A percentile compares a stretch with the other conserved stretches of the same genome.
Conservation (phyloP, 129 eudicot genomes). For the Flaveria robusta region DNA sequence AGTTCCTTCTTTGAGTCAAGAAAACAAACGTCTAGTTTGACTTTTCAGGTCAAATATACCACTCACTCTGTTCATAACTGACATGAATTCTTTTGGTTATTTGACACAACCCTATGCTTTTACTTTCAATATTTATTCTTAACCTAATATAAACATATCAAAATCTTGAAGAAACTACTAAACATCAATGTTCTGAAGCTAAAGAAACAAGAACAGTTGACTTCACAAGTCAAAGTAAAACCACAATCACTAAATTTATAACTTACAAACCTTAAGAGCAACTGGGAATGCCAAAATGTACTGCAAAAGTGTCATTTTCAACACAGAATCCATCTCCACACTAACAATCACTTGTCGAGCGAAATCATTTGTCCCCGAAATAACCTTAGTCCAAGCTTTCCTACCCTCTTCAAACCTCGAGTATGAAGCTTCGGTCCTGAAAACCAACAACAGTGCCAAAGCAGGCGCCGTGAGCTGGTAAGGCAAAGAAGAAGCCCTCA, state of each 20-base stretch:
- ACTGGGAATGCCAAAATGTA: constrained; percentile 87
- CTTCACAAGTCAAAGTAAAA: constrained; percentile 16
- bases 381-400: constrained; percentile 87
- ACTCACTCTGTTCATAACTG: neutral
- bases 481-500: constrained; percentile 92
- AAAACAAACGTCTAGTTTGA: constrained; percentile 6
- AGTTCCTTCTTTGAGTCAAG: neutral
- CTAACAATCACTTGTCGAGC: constrained; percentile 83
- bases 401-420: constrained; percentile 95
- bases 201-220: neutral
- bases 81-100: neutral
- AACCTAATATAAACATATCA: neutral
- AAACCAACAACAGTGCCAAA: constrained; percentile 90
- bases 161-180: neutral
- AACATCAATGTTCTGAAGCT: neutral
- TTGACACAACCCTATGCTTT: neutral
- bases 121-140: neutral
- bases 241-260: neutral
- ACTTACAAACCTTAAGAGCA: constrained; percentile 77
- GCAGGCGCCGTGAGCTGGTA: constrained; percentile 97
- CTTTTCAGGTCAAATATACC: neutral
- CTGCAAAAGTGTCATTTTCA: constrained; percentile 80
- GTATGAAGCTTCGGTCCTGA: constrained; percentile 96
- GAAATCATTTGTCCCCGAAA: constrained; percentile 79
- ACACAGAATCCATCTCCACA: constrained; percentile 53